Conservation (phyloP, 805 yeast species). For the Komagataella phaffii region DNA sequence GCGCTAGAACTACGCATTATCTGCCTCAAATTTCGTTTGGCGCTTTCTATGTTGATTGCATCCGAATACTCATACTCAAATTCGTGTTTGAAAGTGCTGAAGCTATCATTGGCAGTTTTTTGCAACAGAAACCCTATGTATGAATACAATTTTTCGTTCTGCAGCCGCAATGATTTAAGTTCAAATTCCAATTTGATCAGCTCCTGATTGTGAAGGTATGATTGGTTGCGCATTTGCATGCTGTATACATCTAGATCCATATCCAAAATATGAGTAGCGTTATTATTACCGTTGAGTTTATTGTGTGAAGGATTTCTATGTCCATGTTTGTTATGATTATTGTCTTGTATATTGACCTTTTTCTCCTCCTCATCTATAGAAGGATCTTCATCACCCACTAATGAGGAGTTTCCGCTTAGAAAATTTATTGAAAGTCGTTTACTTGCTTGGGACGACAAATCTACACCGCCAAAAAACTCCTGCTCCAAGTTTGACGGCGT, state of each 20-base stretch:
- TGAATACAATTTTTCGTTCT: slow-evolving; percentile 41
- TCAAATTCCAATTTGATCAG: slow-evolving; percentile 38
- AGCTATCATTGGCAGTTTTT: slow-evolving; percentile 22
- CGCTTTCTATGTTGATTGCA: slow-evolving; percentile 34
- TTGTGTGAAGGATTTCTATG: neutral
- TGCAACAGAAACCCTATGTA: slow-evolving; percentile 45
- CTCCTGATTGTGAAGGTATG: slow-evolving; percentile 23
- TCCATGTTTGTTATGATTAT: neutral
- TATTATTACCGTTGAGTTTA: neutral
- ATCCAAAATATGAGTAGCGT: neutral
- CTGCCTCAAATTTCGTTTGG: slow-evolving; percentile 25
- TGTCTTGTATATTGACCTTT: too few species aligned
- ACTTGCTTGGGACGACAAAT: neutral
- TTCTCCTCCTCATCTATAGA: neutral
- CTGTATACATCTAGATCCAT: neutral
- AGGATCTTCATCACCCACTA: neutral
- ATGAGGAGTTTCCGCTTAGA: neutral
- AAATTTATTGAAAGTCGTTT: neutral
- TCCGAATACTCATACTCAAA: slow-evolving; percentile 34
- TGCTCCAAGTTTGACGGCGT: neutral
- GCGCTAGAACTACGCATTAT: slow-evolving; percentile 20
- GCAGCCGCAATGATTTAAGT: slow-evolving; percentile 36
- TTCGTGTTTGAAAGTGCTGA: slow-evolving; percentile 7
- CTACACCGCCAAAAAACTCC: neutral
- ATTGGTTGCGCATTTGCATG: slow-evolving; percentile 3